phyloP scores from a whole-genome alignment of 2,329 filamentous ascomycete genomes.

The Arthrobotrys musiformis region DNA sequence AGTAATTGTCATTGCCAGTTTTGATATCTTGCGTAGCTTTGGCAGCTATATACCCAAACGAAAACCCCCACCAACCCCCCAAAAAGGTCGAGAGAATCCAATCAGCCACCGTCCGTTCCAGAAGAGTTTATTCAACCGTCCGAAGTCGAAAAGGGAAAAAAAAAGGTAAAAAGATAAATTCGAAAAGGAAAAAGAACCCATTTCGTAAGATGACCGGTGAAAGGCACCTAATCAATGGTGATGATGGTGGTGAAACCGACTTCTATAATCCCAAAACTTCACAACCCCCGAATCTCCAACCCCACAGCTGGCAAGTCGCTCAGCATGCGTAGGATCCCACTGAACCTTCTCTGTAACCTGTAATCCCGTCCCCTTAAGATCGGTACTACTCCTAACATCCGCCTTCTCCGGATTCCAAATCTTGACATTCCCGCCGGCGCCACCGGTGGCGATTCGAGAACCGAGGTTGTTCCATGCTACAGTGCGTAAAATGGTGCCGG shows the following conservation, averaged over 20 bases:
- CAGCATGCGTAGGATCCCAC: constrained; percentile 67
- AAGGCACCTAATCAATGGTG: background rate
- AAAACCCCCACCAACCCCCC: constrained; percentile 10
- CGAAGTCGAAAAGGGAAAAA: constrained; percentile 11
- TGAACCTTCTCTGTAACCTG: constrained; percentile 66
- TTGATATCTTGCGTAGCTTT: constrained; percentile 60
- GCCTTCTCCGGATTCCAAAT: constrained; percentile 69
- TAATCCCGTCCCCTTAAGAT: constrained; percentile 64
- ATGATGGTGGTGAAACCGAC: constrained; percentile 58
- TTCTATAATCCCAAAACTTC: constrained; percentile 69
- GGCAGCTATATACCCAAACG: constrained; percentile 45
- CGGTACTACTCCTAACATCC: constrained; percentile 67
- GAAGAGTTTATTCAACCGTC: constrained; percentile 2
- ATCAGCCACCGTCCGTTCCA: constrained; percentile 48
- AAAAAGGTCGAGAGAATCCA: constrained; percentile 28
- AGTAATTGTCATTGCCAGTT: constrained; percentile 64
- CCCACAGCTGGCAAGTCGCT: constrained; percentile 66
- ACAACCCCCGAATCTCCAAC: constrained; percentile 63
- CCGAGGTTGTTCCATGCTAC: constrained; percentile 68
- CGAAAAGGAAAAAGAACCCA: background rate
- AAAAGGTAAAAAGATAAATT: background rate
- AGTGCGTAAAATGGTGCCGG: constrained; percentile 61
- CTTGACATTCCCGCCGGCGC: constrained; percentile 65
- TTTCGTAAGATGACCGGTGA: background rate
- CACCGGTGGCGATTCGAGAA: constrained; percentile 66